Base-by-base conservation (phyloP, 2,329 filamentous ascomycete genomes). In the Cytospora leucostoma region DNA sequence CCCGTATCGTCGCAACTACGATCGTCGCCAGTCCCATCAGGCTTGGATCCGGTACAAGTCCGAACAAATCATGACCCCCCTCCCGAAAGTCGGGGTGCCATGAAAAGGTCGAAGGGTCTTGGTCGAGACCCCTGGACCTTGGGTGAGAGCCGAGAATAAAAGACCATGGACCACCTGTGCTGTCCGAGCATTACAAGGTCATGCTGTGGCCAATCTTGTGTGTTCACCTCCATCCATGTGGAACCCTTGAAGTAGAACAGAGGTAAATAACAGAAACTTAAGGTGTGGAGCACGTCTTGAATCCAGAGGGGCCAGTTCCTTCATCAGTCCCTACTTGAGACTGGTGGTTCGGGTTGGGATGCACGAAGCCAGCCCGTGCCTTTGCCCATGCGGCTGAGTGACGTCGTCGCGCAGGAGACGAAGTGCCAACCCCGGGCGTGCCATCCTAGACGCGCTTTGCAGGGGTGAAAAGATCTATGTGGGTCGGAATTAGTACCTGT, bases 381-480 rank as follows among this genome's bases (percentile, higher is more conserved):
- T n/a, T 7, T 44, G 17, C 40, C 13, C 10, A 15, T 44, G 40
- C 40, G 40, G 40, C 15, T n/a, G 15, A n/a, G 7, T 44, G n/a
- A n/a, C 11, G 40, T 7, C 40, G 40, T 44, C 10, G 15, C 40
- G 10, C 7, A 3, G 5, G n/a, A 44, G 6, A 15, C 40, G 40
- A 7, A 4, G 8, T 44, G 40, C 15, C 40, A 19, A n/a, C n/a
- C 17, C 17, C n/a, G 11, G 40, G 33, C 12, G 27, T 47, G 58
- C 17, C 47, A 34, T 38, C 38, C 27, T 55, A 77, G 75, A 76
- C 74, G 71, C 72, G 72, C 72, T 74, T 78, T 64, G 71, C 70
- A 61, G 74, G 78, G 66, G 72, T 68, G 68, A 77, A 78, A 63
- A 78, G 73, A 70, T 78, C 76, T 78, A 68, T 66, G 55, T 17